These are phyloP conservation scores for Vanderwaltozyma verrucispora DNA, from an alignment of 805 yeast species.

Conservation along the genomic window DNA sequence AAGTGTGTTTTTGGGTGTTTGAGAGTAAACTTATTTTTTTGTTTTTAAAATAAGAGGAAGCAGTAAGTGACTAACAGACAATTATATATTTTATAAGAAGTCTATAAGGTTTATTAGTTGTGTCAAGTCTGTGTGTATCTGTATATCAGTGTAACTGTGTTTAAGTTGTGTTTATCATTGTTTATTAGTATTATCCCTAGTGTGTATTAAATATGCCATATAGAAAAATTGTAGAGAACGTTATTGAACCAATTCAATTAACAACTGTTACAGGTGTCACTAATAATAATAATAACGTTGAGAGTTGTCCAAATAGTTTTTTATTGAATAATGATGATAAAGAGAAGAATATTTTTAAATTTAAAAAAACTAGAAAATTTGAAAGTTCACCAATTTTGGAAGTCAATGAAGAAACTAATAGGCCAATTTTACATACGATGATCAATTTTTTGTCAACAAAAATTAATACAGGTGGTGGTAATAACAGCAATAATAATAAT, in stretches of 20 bases:
- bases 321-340: conserved; percentile 3
- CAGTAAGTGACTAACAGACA: no score
- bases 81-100: no score
- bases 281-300: conserved; percentile 5
- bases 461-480: background rate
- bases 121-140: no score
- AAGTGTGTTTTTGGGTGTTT: no score
- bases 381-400: conserved; percentile 10
- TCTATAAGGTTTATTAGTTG: no score
- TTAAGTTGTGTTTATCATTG: no score
- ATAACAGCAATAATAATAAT: no score
- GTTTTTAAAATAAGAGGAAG: no score
- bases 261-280: no score
- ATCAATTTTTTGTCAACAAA: background rate
- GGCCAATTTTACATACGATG: conserved; percentile 1
- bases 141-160: no score
- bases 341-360: background rate
- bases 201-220: background rate
- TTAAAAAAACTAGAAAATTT: conserved; percentile 5
- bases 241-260: conserved; percentile 1
- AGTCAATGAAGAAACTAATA: background rate
- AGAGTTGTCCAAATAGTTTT: conserved; percentile 12
- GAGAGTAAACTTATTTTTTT: no score
- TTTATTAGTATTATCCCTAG: no score
- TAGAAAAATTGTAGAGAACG: background rate